These are phyloP conservation scores for Cardamine occulta DNA, from an alignment of 345 rosid genomes.

Conservation along the genomic window DNA sequence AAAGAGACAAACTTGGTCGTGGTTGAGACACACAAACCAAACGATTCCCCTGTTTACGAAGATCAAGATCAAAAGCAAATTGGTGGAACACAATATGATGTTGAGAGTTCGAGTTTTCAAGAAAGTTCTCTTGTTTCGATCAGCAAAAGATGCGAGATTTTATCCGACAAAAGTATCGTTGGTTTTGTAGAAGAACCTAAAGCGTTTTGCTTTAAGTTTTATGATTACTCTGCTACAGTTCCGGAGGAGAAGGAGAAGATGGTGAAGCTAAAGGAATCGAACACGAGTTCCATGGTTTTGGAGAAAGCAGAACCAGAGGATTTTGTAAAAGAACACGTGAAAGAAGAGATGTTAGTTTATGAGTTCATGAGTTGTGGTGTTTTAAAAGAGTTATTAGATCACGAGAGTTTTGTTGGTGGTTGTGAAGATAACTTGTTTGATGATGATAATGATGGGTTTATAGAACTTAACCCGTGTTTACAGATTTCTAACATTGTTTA, in stretches of 20 bases:
- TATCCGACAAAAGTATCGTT: constrained; percentile 42
- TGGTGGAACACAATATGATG: not conserved
- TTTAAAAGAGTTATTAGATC: constrained; percentile 13
- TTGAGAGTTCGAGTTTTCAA: constrained; percentile 13
- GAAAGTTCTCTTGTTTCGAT: constrained; percentile 26
- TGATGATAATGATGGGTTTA: constrained; percentile 37
- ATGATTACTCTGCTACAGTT: constrained; percentile 35
- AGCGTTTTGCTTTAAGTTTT: constrained; percentile 49
- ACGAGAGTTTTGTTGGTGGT: constrained; percentile 32
- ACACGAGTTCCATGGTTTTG: constrained; percentile 14
- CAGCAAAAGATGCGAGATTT: constrained; percentile 51
- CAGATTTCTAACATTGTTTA: constrained; percentile 31
- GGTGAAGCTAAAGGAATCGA: not conserved
- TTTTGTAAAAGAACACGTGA: constrained; percentile 22
- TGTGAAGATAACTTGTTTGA: constrained; percentile 33
- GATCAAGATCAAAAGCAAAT: constrained; percentile 24
- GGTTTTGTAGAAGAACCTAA: constrained; percentile 62
- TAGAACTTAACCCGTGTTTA: constrained; percentile 49
- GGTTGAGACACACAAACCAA: constrained; percentile 6
- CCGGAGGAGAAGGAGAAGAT: constrained; percentile 29
- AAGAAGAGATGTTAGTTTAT: constrained; percentile 37
- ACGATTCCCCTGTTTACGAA: constrained; percentile 23
- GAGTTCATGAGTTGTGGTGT: constrained; percentile 40
- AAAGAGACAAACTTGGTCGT: constrained; percentile 33
- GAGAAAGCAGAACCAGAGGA: constrained; percentile 22